These are phyloP conservation scores for Agrocybe chaxingu DNA, from an alignment of 768 basidiomycete genomes.

Conservation along the genomic window DNA sequence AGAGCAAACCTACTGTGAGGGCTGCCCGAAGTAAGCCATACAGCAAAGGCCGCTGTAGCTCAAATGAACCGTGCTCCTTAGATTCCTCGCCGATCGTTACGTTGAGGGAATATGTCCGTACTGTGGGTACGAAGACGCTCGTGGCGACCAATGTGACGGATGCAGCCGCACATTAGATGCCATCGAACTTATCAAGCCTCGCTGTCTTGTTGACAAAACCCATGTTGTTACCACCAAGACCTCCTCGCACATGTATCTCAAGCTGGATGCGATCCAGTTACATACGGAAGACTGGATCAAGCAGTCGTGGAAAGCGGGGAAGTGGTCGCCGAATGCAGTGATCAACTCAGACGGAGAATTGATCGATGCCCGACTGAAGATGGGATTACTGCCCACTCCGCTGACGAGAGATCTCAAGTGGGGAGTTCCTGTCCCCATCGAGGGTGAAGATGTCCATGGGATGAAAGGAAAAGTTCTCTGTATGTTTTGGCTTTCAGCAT, in stretches of 20 bases:
- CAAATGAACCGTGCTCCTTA: constrained; percentile 20
- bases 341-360: constrained; percentile 87
- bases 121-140: constrained; percentile 89
- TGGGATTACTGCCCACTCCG: constrained; percentile 83
- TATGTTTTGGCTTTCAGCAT: constrained; percentile 39
- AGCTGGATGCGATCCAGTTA: constrained; percentile 79
- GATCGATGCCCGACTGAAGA: constrained; percentile 83
- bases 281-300: constrained; percentile 87
- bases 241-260: constrained; percentile 91
- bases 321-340: constrained; percentile 91
- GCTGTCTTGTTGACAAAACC: constrained; percentile 81
- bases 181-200: constrained; percentile 90
- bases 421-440: constrained; percentile 91
- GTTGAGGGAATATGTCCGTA: constrained; percentile 98
- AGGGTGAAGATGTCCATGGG: constrained; percentile 71
- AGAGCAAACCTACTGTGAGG: constrained; percentile 94
- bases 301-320: constrained; percentile 71
- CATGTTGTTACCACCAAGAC: constrained; percentile 74
- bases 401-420: constrained; percentile 92
- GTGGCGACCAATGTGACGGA: constrained; percentile 96
- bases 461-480: constrained; percentile 96
- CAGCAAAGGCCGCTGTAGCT: not conserved
- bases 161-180: constrained; percentile 93
- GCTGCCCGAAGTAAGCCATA: constrained; percentile 68
- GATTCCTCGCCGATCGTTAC: constrained; percentile 95